phyloP scores from a whole-genome alignment of 2,329 filamentous ascomycete genomes.

The Diplodia sapinea region DNA sequence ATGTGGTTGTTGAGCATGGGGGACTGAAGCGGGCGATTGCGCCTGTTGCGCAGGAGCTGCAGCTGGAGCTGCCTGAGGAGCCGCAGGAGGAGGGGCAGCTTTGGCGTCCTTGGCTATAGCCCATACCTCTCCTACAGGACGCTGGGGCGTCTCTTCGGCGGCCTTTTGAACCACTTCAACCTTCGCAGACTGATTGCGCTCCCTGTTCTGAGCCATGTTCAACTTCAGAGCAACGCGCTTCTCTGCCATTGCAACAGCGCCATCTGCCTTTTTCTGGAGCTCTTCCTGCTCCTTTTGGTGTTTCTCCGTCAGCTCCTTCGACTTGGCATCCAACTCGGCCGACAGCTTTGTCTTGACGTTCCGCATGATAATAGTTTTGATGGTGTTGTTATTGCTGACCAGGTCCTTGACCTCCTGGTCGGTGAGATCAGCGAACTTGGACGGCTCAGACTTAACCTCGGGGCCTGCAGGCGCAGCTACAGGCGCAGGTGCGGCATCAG shows the following conservation, averaged over 20 bases:
- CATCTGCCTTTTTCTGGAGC: slow-evolving; percentile 48
- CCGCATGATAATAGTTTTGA: slow-evolving; percentile 58
- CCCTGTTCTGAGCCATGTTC: slow-evolving; percentile 78
- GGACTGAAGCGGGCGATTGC: not conserved
- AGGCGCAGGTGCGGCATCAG: slow-evolving; percentile 35
- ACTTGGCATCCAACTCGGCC: slow-evolving; percentile 46
- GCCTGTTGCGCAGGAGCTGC: slow-evolving; percentile 27
- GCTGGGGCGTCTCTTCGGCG: slow-evolving; percentile 81
- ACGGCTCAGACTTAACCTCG: slow-evolving; percentile 39
- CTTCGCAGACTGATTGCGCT: slow-evolving; percentile 70
- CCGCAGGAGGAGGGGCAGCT: slow-evolving; percentile 40
- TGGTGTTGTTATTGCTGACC: slow-evolving; percentile 55
- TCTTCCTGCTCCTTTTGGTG: slow-evolving; percentile 42
- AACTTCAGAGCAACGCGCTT: slow-evolving; percentile 77
- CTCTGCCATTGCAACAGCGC: slow-evolving; percentile 70
- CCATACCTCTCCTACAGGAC: slow-evolving; percentile 86
- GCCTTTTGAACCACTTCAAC: slow-evolving; percentile 80
- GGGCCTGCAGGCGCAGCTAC: slow-evolving; percentile 42
- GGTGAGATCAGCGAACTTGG: slow-evolving; percentile 48
- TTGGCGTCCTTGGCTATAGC: slow-evolving; percentile 74
- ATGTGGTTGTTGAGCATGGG: slow-evolving; percentile 19
- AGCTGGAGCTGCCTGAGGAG: slow-evolving; percentile 15
- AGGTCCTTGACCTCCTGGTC: slow-evolving; percentile 59
- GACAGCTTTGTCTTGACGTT: slow-evolving; percentile 62
- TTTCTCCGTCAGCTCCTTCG: slow-evolving; percentile 40